These are phyloP conservation scores for Spongiforma sp. DNA, from an alignment of 1,284 basidiomycete species.

Conservation along the genomic window DNA sequence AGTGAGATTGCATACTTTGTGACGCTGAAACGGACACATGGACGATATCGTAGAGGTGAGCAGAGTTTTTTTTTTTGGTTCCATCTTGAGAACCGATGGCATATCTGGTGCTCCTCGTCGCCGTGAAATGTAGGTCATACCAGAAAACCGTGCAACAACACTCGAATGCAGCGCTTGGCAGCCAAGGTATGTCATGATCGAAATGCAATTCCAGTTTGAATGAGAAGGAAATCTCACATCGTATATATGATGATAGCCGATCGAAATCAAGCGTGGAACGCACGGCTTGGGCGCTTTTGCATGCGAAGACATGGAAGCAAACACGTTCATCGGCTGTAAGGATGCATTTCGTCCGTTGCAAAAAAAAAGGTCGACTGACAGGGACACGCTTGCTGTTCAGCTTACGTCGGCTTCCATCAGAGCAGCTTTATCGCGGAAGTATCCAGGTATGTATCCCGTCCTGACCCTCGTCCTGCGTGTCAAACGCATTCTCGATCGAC, in stretches of 20 bases:
- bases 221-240: no score
- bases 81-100: neutral
- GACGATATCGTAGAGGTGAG: slow-evolving; percentile 27
- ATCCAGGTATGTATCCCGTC: no score
- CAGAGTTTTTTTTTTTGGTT: neutral
- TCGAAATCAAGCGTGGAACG: slow-evolving; percentile 46
- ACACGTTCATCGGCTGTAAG: slow-evolving; percentile 56
- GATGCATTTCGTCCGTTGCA: neutral
- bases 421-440: slow-evolving; percentile 44
- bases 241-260: slow-evolving; percentile 21
- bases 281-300: slow-evolving; percentile 62
- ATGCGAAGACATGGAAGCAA: slow-evolving; percentile 40
- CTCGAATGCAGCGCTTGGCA: slow-evolving; percentile 26
- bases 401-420: slow-evolving; percentile 64
- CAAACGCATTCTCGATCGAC: neutral
- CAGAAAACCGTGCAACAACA: slow-evolving; percentile 27
- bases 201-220: neutral
- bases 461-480: neutral
- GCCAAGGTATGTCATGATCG: slow-evolving; percentile 19
- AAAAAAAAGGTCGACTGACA: no score
- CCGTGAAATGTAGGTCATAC: slow-evolving; percentile 15
- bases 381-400: no score
- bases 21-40: neutral
- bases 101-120: no score
- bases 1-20: slow-evolving; percentile 1